phyloP scores from a whole-genome alignment of 2,329 filamentous ascomycete species.

The Cercospora sp. region DNA sequence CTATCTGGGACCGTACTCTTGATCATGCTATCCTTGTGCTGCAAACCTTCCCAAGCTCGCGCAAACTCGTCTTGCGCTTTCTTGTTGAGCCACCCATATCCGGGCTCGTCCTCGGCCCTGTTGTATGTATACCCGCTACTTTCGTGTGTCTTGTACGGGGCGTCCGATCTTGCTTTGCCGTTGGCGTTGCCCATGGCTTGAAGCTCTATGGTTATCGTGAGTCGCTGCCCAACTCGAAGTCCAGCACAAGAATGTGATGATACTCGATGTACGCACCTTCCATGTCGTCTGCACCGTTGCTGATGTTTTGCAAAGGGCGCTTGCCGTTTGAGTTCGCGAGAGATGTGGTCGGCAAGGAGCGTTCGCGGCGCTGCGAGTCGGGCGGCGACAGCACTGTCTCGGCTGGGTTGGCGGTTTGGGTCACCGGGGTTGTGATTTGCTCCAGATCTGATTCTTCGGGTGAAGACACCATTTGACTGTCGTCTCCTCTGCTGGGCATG shows the following conservation, averaged over 20 bases:
- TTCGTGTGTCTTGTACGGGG: constrained; percentile 32
- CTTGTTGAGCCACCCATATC: constrained; percentile 57
- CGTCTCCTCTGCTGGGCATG: constrained; percentile 51
- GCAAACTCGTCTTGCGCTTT: constrained; percentile 59
- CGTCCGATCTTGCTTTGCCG: constrained; percentile 24
- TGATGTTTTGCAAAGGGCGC: constrained; percentile 39
- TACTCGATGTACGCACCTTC: constrained; percentile 19
- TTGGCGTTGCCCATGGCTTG: constrained; percentile 28
- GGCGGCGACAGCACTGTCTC: constrained; percentile 56
- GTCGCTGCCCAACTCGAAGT: background rate
- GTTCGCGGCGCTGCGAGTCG: constrained; percentile 49
- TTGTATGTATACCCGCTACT: constrained; percentile 38
- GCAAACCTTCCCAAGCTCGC: constrained; percentile 50
- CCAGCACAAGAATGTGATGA: background rate
- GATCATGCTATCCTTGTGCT: constrained; percentile 50
- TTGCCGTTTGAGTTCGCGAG: constrained; percentile 42
- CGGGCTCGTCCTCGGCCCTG: constrained; percentile 46
- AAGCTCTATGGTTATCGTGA: constrained; percentile 20
- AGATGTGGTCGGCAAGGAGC: constrained; percentile 25
- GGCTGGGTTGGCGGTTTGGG: constrained; percentile 35
- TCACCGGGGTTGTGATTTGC: constrained; percentile 46
- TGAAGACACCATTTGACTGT: constrained; percentile 57
- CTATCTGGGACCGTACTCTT: constrained; percentile 31
- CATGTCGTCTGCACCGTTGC: constrained; percentile 35
- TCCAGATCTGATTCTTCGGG: constrained; percentile 26